Base-by-base conservation (phyloP, 169 alveolate species). In the Cryptosporidium andersoni region DNA sequence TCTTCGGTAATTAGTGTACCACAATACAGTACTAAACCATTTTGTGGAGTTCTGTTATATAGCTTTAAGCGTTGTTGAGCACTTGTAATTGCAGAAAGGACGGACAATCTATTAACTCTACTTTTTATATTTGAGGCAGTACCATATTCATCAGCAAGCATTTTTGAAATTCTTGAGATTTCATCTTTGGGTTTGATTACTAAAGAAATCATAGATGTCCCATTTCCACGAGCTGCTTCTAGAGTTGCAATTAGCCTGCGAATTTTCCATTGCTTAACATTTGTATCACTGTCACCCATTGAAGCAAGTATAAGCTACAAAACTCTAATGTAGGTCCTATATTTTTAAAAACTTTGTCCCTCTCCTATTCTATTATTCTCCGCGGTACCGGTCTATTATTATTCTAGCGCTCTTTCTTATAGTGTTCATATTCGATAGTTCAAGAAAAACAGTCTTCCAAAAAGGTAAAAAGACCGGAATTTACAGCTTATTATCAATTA, bases 41-140 rank as follows among this genome's bases (percentile, higher is more conserved):
- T 97, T 8, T 97, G 96, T 1, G 99, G 99, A 34, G 99, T 97
- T 81, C 95, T 91, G 51, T 93, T 96, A 93, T 98, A 97, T 12
- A 95, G 94, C 92, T 96, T 97, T 64, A 97, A 89, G 94, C 99
- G 94, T 81, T 97, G 99, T 91, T 94, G 98, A 8, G 99, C 96
- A 45, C 99, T 95, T 25, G 99, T 96, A 81, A 98, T 96, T 8
- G 99, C 99, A 39, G 98, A 95, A 82, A 95, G 89, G 11, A 98
- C 99, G 55, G 99, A 95, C 66, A 96, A 93, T n/a, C 99, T 92
- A 89, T 97, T 98, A 40, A 94, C 98, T 43, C 99, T 93, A 55
- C 98, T 95, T 89, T 97, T 97, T 66, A 98, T 98, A 90, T 96
- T 96, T 16, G 99, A 93, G 5, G 99, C 99, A 25, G 98, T 96